A percentile compares a stretch with the other conserved stretches of the same genome.
Evolutionary conservation across 139 green algal genomes (phyloP).

Genomic region (Chlorella sp.): DNA sequence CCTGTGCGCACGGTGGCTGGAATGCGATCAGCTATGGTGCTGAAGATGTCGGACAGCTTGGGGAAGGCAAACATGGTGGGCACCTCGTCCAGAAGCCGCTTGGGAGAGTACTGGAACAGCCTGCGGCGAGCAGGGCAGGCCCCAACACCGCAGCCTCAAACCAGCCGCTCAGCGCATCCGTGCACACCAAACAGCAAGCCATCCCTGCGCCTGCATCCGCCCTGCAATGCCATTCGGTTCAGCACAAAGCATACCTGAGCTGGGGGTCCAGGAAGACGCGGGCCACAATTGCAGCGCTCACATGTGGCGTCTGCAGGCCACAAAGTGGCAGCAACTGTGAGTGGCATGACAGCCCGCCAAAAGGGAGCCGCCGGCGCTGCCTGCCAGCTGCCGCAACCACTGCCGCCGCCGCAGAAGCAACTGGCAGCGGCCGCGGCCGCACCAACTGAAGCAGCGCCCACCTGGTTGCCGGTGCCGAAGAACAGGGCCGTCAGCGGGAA

Average conservation of each 20-base stretch:
- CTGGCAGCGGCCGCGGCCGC: too few relatives aligned
- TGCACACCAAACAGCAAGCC: background rate
- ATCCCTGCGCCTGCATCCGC: too few relatives aligned
- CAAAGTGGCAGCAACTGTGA: background rate
- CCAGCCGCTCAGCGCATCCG: background rate
- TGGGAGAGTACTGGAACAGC: slow-evolving; percentile 72
- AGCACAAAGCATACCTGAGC: slow-evolving; percentile 41
- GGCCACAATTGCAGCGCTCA: slow-evolving; percentile 66
- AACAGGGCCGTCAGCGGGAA: slow-evolving; percentile 78
- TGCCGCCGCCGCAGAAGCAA: too few relatives aligned
- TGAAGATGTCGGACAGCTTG: slow-evolving; percentile 55
- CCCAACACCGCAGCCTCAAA: too few relatives aligned
- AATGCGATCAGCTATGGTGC: slow-evolving; percentile 42
- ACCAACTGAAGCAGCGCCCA: too few relatives aligned
- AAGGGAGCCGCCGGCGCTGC: too few relatives aligned
- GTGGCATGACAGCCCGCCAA: background rate
- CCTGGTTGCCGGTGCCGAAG: slow-evolving; percentile 77
- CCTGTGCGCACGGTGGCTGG: slow-evolving; percentile 39
- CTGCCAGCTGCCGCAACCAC: too few relatives aligned
- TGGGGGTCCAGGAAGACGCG: slow-evolving; percentile 76
- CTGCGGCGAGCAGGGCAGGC: slow-evolving; percentile 4
- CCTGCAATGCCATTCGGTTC: too few relatives aligned
- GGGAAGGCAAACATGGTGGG: slow-evolving; percentile 80
- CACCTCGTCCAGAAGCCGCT: slow-evolving; percentile 62
- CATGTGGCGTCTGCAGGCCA: slow-evolving; percentile 56